Evolutionary conservation across 148 eudicot genomes (phyloP), one percentile per base, ranked within the genome.

Genomic region (Chenopodium album): DNA sequence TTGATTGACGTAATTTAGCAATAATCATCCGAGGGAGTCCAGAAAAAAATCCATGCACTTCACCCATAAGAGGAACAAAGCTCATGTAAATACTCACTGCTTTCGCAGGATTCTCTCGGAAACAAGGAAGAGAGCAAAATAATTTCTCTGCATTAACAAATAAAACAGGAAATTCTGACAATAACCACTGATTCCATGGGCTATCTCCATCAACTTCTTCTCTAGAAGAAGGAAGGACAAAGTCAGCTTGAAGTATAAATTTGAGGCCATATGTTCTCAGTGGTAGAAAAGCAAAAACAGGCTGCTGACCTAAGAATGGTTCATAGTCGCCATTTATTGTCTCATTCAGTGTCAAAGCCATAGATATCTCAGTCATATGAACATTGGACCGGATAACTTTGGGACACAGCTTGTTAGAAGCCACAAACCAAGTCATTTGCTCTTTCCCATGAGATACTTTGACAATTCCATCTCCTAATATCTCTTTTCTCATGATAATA

Each of bases 171-270:
- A 92, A 91, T 79, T 91, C 93, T 65, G 99, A 90, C 76, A 96
- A 77, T 77, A 96, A 88, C 98, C 98, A 94, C 80, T 96, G 99
- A 79, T 96, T 96, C 99, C 99, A 96, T 29, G 95, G 94, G 85
- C 92, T 96, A 86, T 94, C 93, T 67, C 93, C 98, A 82, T 94
- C 98, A 86, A 96, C 98, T 80, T 94, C 99, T 87, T 96, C 99
- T 88, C 99, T 90, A 78, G 99, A 96, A 60, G 98, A 96, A 79
- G 99, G 97, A 84, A 96, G 96, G 85, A 94, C 92, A 91, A 96
- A 96, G 89, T 96, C 99, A 76, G 95, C 99, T 86, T 96, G 99
- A 71, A 96, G 86, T 72, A 96, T 96, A 87, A 94, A 96, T 84
- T 92, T 96, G 69, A 96, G 86, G 76, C 99, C 99, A 85, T 96